A percentile compares a stretch with the other conserved stretches of the same genome.
Conservation (phyloP, 305 asterid species). For the Salvia sclarea region DNA sequence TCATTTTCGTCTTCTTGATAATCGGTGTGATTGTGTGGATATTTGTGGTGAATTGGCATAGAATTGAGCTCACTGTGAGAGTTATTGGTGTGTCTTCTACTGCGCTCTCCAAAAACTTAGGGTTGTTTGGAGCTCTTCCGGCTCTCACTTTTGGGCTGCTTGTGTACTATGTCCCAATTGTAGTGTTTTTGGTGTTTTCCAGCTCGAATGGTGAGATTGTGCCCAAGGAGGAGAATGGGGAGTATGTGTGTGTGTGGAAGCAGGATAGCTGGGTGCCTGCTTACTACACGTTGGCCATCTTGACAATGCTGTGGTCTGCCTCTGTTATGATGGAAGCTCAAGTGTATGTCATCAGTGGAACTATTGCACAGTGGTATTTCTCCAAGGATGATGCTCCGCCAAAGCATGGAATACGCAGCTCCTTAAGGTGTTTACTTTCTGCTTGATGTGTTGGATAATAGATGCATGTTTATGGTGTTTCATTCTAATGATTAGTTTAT, state of each 20-base stretch:
- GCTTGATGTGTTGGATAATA: not conserved
- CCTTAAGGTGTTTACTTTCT: constrained; percentile 63
- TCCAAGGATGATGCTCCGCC: constrained; percentile 68
- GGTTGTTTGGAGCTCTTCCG: constrained; percentile 78
- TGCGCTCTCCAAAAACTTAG: constrained; percentile 68
- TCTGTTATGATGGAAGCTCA: constrained; percentile 86
- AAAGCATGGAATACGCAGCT: constrained; percentile 69
- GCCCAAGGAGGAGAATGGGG: constrained; percentile 64
- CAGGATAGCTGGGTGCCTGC: constrained; percentile 93
- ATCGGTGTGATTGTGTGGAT: constrained; percentile 88
- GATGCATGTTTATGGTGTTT: not conserved
- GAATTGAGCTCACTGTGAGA: constrained; percentile 83
- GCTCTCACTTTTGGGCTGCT: constrained; percentile 58
- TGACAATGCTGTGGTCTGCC: constrained; percentile 95
- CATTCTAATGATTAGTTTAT: not conserved
- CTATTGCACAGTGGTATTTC: constrained; percentile 94
- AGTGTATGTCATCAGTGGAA: constrained; percentile 80
- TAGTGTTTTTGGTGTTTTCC: constrained; percentile 76
- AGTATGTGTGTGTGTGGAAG: constrained; percentile 76
- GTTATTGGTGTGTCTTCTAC: constrained; percentile 74
- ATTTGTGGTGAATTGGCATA: constrained; percentile 74
- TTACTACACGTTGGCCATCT: constrained; percentile 71
- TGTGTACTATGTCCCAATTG: constrained; percentile 69
- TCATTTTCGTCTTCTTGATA: constrained; percentile 66
- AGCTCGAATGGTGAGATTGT: constrained; percentile 75